Conservation (phyloP, 2,329 filamentous ascomycete species). For the Dactylellina haptotyla region DNA sequence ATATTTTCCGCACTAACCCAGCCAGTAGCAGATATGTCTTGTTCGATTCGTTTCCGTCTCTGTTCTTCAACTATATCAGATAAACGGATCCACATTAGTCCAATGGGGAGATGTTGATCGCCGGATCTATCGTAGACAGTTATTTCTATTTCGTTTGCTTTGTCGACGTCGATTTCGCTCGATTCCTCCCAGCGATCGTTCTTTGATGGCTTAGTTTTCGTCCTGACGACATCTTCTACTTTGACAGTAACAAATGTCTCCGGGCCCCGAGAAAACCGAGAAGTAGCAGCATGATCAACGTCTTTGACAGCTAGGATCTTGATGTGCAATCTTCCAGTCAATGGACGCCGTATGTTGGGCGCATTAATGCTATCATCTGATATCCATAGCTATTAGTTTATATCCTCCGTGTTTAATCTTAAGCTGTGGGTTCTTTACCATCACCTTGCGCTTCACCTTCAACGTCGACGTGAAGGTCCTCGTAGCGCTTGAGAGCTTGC, state of each 20-base stretch:
- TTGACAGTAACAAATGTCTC: constrained; percentile 97
- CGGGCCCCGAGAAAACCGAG: constrained; percentile 85
- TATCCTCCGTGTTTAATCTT: background rate
- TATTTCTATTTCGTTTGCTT: constrained; percentile 97
- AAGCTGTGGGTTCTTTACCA: constrained; percentile 68
- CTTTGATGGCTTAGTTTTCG: constrained; percentile 83
- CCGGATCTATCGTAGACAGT: constrained; percentile 96
- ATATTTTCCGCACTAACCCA: constrained; percentile 99
- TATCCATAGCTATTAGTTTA: background rate
- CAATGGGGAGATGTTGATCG: constrained; percentile 90
- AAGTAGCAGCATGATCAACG: constrained; percentile 86
- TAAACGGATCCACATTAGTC: constrained; percentile 93
- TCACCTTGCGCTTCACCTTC: constrained; percentile 78
- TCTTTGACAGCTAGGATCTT: constrained; percentile 89
- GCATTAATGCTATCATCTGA: constrained; percentile 95
- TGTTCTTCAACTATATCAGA: constrained; percentile 98
- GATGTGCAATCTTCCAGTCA: constrained; percentile 88
- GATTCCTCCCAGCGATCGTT: constrained; percentile 93
- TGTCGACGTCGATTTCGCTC: constrained; percentile 93
- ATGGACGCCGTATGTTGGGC: constrained; percentile 92
- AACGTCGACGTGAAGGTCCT: constrained; percentile 94
- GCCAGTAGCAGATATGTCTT: constrained; percentile 90
- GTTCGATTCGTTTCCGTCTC: constrained; percentile 94
- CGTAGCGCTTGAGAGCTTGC: constrained; percentile 94
- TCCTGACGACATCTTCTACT: constrained; percentile 92